Conservation (phyloP, 2,329 filamentous ascomycete species). For the Boeremia exigua region DNA sequence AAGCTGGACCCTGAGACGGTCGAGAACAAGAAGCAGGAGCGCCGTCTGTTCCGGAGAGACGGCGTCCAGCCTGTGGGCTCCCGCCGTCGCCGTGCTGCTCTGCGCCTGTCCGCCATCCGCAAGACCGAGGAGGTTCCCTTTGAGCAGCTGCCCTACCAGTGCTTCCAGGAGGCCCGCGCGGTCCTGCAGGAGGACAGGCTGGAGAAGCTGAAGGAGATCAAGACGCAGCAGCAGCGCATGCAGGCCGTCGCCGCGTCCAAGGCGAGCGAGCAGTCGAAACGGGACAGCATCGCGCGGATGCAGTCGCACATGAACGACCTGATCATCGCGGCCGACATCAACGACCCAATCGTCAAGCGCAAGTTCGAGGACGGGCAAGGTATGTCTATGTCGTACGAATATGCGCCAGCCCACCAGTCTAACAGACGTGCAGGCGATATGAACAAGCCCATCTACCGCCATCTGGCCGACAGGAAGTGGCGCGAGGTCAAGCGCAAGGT, state of each 20-base stretch:
- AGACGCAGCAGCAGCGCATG: conserved; percentile 71
- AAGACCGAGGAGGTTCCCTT: conserved; percentile 76
- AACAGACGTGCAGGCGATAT: conserved; percentile 74
- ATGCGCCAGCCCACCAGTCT: background rate
- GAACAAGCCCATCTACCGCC: conserved; percentile 94
- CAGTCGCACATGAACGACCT: conserved; percentile 74
- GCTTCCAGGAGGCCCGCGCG: conserved; percentile 93
- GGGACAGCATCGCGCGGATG: conserved; percentile 72
- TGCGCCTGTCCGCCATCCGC: conserved; percentile 50
- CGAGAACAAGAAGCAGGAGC: conserved; percentile 61
- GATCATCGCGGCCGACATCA: conserved; percentile 91
- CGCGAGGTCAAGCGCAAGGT: conserved; percentile 79
- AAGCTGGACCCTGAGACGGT: conserved; percentile 42
- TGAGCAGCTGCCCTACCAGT: conserved; percentile 94
- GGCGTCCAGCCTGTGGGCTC: conserved; percentile 76
- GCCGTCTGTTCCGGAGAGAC: conserved; percentile 70
- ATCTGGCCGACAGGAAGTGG: conserved; percentile 89
- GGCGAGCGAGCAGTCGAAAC: conserved; percentile 70
- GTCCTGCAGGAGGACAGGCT: conserved; percentile 79
- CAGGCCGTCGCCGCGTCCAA: conserved; percentile 66
- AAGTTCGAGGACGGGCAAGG: conserved; percentile 90
- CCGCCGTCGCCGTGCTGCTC: conserved; percentile 72
- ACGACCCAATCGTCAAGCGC: conserved; percentile 92
- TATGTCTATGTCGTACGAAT: conserved; percentile 62
- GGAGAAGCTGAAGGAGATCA: conserved; percentile 79